Evolutionary conservation across 179 eudicot species (phyloP).

Genomic region (Amaranthus tricolor): DNA sequence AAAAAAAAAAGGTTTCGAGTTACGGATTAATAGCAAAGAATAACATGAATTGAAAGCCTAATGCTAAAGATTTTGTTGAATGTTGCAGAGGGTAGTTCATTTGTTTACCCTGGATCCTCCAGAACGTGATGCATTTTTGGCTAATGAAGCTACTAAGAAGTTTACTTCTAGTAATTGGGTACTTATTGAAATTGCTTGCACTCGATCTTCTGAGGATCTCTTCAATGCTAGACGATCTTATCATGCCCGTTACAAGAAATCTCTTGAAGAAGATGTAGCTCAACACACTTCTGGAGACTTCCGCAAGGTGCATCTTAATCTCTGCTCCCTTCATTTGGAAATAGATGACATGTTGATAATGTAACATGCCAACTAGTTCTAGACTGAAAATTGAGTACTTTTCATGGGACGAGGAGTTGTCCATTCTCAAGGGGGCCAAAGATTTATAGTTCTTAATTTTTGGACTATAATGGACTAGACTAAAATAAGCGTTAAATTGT

Average conservation of each 20-base stretch:
- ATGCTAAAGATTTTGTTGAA: background rate
- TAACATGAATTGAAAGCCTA: background rate
- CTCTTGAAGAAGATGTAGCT: constrained; percentile 88
- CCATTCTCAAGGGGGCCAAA: too few species aligned
- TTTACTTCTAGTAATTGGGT: constrained; percentile 65
- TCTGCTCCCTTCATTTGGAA: background rate
- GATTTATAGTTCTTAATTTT: too few species aligned
- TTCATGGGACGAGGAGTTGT: too few species aligned
- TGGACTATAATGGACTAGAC: too few species aligned
- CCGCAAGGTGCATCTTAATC: constrained; percentile 60
- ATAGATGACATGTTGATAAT: background rate
- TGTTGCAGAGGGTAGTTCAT: constrained; percentile 52
- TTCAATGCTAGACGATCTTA: constrained; percentile 61
- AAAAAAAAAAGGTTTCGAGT: too few species aligned
- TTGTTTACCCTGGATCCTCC: constrained; percentile 72
- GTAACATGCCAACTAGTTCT: too few species aligned
- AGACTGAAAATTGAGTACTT: too few species aligned
- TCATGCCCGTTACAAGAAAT: constrained; percentile 68
- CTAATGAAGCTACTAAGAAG: constrained; percentile 79
- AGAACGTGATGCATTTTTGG: constrained; percentile 79
- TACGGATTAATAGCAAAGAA: too few species aligned
- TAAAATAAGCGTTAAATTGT: too few species aligned
- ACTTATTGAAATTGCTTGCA: constrained; percentile 75
- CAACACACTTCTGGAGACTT: constrained; percentile 69
- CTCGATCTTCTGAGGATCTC: constrained; percentile 68